These are phyloP conservation scores for Chlorella sp. DNA, from an alignment of 139 green algal genomes.

Conservation along the genomic window DNA sequence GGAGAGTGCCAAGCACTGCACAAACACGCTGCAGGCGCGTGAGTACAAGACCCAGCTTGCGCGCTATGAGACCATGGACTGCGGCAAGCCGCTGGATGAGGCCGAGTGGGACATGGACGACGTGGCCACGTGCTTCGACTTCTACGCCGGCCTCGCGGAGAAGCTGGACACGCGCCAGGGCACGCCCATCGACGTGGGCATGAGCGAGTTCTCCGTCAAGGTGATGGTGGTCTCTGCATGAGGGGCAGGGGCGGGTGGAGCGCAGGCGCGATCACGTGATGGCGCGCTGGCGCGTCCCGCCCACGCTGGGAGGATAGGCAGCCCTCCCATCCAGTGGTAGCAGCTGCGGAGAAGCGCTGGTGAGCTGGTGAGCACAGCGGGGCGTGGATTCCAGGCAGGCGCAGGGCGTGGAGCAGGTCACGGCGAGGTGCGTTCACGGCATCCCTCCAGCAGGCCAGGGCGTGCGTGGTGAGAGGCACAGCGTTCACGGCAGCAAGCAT, in stretches of 20 bases:
- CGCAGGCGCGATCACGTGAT: too few species aligned
- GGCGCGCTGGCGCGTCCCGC: too few species aligned
- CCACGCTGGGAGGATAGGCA: background rate
- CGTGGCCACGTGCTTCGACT: conserved; percentile 68
- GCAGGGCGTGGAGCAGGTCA: too few species aligned
- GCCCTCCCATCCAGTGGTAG: background rate
- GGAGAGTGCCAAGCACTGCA: background rate
- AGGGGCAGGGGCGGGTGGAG: conserved; percentile 2
- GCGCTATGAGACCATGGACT: conserved; percentile 67
- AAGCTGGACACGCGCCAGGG: conserved; percentile 62
- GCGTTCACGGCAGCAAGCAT: too few species aligned
- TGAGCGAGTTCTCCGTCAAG: conserved; percentile 50
- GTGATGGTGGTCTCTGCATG: background rate
- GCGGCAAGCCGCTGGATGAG: conserved; percentile 83
- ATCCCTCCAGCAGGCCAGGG: too few species aligned
- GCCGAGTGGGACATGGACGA: conserved; percentile 83
- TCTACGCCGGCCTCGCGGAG: conserved; percentile 80
- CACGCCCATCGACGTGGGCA: conserved; percentile 53
- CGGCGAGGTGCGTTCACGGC: too few species aligned
- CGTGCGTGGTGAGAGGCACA: too few species aligned
- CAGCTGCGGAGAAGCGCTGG: background rate
- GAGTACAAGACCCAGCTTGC: conserved; percentile 59
- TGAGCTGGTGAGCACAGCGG: background rate
- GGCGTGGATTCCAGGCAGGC: too few species aligned
- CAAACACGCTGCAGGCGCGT: conserved; percentile 34